Evolutionary conservation across 2,329 filamentous ascomycete species (phyloP).

Genomic region (Arthrobotrys conoides): DNA sequence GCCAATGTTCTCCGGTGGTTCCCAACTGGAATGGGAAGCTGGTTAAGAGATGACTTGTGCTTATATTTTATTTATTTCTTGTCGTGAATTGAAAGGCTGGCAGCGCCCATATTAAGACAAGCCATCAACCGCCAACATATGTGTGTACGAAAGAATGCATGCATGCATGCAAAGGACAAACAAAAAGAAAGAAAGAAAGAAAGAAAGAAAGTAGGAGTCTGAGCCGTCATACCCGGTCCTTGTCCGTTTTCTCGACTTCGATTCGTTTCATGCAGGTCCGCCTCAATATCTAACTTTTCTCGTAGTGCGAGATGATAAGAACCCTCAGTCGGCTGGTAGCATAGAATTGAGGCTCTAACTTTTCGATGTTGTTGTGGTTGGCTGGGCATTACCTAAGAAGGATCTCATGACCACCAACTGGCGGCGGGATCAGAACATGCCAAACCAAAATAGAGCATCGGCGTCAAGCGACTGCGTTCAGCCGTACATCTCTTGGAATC

Average conservation of each 20-base stretch:
- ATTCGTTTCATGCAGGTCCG: conserved; percentile 24
- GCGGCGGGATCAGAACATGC: conserved; percentile 15
- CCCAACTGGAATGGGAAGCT: conserved; percentile 15
- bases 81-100: not conserved
- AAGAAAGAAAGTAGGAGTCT: not conserved
- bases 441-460: conserved; percentile 10
- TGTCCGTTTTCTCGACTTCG: not conserved
- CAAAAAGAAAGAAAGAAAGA: not conserved
- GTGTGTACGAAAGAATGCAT: not conserved
- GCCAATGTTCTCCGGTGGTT: not conserved
- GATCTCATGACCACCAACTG: conserved; percentile 18
- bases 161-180: no score
- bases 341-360: conserved; percentile 29
- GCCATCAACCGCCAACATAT: not conserved
- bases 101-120: not conserved
- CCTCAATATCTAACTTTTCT: not conserved
- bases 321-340: not conserved
- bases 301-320: not conserved
- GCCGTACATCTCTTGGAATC: conserved; percentile 6
- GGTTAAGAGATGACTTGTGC: not conserved
- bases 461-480: conserved; percentile 25
- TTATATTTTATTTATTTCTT: conserved; percentile 24
- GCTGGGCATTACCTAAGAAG: conserved; percentile 38
- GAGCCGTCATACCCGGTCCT: not conserved
- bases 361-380: conserved; percentile 16